Evolutionary conservation across 164 flowering plant genomes (phyloP).

Genomic region (Cinnamomum chago): DNA sequence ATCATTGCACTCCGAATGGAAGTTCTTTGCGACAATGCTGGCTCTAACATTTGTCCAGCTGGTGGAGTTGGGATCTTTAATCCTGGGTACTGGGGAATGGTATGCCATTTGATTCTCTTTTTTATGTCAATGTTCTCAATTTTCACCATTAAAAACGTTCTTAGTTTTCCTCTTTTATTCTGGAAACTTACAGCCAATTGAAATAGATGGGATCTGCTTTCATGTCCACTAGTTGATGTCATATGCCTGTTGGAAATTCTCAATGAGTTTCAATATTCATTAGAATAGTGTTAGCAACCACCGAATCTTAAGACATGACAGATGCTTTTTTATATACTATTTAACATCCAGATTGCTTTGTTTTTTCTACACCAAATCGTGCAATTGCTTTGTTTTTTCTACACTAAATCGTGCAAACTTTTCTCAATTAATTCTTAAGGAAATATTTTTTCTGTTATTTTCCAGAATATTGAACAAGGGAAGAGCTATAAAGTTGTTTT

Average conservation of each 20-base stretch:
- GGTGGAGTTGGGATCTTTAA: constrained; percentile 92
- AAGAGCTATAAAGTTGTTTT: constrained; percentile 71
- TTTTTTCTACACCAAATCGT: background rate
- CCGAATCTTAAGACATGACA: background rate
- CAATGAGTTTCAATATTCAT: background rate
- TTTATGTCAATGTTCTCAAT: background rate
- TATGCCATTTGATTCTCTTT: constrained; percentile 24
- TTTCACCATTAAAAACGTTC: background rate
- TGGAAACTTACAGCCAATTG: background rate
- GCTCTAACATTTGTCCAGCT: constrained; percentile 55
- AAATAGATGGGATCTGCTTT: background rate
- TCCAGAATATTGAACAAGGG: constrained; percentile 87
- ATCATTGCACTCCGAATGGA: constrained; percentile 77
- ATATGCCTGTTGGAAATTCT: background rate
- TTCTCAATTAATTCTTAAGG: background rate
- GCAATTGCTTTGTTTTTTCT: background rate
- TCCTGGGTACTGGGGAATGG: constrained; percentile 99
- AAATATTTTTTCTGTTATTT: constrained; percentile 1
- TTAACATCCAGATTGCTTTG: background rate
- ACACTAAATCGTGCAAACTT: background rate
- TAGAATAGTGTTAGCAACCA: background rate
- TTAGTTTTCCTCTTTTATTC: background rate
- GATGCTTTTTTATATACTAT: background rate
- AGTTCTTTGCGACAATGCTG: constrained; percentile 61
- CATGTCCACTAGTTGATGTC: background rate